Conservation (phyloP, 163 green algal species). For the Chlamydomonas reinhardtii region DNA sequence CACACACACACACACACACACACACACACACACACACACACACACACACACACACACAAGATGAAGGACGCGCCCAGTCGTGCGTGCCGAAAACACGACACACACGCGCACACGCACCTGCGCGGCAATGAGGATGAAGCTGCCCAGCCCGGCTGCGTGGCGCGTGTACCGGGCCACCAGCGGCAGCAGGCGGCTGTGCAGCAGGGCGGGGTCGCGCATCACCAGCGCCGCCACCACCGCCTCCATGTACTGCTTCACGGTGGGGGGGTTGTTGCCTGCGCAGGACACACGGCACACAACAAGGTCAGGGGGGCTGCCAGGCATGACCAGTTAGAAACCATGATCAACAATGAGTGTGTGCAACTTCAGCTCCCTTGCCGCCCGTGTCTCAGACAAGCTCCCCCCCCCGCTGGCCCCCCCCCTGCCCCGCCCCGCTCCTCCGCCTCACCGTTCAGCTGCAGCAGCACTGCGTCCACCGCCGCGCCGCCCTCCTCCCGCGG, state of each 20-base stretch:
- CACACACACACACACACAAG: too few relatives aligned
- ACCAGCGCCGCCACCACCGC: conserved; percentile 56
- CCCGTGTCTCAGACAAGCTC: too few relatives aligned
- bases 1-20: too few relatives aligned
- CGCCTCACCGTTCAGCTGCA: neutral
- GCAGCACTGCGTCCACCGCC: conserved; percentile 39
- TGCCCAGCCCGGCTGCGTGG: conserved; percentile 38
- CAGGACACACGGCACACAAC: too few relatives aligned
- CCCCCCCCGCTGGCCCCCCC: neutral
- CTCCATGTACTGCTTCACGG: conserved; percentile 74
- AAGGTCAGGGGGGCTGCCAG: too few relatives aligned
- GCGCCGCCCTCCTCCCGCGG: conserved; percentile 9
- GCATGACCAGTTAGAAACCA: too few relatives aligned
- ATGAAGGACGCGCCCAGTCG: too few relatives aligned
- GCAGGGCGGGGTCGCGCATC: conserved; percentile 27
- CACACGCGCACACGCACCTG: neutral
- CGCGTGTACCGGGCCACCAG: conserved; percentile 21
- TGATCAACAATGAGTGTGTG: too few relatives aligned
- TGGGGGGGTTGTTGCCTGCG: conserved; percentile 57
- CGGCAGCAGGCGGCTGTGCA: conserved; percentile 13
- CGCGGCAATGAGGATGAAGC: conserved; percentile 55
- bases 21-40: too few relatives aligned
- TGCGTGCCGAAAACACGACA: too few relatives aligned
- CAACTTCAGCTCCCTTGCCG: too few relatives aligned
- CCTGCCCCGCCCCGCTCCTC: neutral